phyloP scores from a whole-genome alignment of 2,329 filamentous ascomycete species.

The Aspergillus pseudoglaucus region DNA sequence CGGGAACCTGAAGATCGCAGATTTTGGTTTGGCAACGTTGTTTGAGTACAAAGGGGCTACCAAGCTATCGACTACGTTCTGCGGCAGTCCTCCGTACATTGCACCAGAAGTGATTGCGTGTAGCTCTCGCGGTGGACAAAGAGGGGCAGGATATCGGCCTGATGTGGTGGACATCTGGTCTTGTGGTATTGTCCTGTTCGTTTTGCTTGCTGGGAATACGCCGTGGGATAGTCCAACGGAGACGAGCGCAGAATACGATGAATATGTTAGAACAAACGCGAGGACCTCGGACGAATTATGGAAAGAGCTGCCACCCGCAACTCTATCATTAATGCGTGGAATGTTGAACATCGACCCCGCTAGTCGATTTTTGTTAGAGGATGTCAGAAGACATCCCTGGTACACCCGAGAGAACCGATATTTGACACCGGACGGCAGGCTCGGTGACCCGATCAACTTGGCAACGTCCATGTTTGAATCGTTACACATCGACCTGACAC shows the following conservation, averaged over 20 bases:
- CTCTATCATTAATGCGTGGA: slow-evolving; percentile 75
- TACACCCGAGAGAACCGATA: slow-evolving; percentile 77
- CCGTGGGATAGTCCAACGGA: slow-evolving; percentile 92
- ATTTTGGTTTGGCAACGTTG: slow-evolving; percentile 92
- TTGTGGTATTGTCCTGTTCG: slow-evolving; percentile 95
- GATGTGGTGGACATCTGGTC: slow-evolving; percentile 94
- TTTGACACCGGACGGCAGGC: slow-evolving; percentile 64
- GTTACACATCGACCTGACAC: slow-evolving; percentile 78
- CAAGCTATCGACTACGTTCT: slow-evolving; percentile 81
- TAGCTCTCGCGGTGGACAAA: slow-evolving; percentile 43
- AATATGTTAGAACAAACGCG: slow-evolving; percentile 75
- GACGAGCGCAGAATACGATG: slow-evolving; percentile 82
- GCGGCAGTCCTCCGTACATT: slow-evolving; percentile 94
- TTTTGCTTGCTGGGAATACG: slow-evolving; percentile 89
- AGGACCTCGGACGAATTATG: slow-evolving; percentile 79
- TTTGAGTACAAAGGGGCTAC: slow-evolving; percentile 81
- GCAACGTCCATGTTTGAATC: slow-evolving; percentile 95
- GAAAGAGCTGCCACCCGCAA: slow-evolving; percentile 66
- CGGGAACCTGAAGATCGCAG: slow-evolving; percentile 87
- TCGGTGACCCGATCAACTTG: slow-evolving; percentile 71
- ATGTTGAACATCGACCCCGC: slow-evolving; percentile 79
- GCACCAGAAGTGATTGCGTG: slow-evolving; percentile 76
- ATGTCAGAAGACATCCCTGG: slow-evolving; percentile 89
- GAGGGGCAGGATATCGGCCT: slow-evolving; percentile 47
- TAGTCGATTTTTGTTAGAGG: slow-evolving; percentile 75